phyloP scores from a whole-genome alignment of 2,329 filamentous ascomycete genomes.

The Gnomoniopsis smithogilvyi region DNA sequence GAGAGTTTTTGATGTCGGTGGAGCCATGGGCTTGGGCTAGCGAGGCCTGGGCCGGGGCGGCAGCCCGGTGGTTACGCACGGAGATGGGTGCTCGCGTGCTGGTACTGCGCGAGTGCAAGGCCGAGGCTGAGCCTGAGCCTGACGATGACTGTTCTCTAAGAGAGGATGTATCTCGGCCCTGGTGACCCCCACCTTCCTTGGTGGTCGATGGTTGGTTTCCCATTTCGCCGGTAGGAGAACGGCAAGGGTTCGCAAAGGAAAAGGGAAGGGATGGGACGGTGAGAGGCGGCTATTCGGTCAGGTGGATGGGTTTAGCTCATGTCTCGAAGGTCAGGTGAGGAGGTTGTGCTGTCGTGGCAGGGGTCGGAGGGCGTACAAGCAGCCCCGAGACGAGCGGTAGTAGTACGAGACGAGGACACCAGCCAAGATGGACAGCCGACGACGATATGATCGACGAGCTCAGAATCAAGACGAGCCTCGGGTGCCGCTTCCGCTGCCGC shows the following conservation, averaged over 20 bases:
- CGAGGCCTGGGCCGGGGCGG: slow-evolving; percentile 60
- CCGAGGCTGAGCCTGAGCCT: slow-evolving; percentile 23
- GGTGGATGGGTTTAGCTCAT: slow-evolving; percentile 8
- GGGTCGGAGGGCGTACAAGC: not conserved
- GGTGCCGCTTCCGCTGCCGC: not conserved
- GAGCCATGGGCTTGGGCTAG: slow-evolving; percentile 59
- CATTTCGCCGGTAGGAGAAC: slow-evolving; percentile 30
- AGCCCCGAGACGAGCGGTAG: not conserved
- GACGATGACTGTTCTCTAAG: slow-evolving; percentile 28
- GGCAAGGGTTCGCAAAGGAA: not conserved
- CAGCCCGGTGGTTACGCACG: slow-evolving; percentile 53
- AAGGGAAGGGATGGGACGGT: not conserved
- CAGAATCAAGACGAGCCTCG: not conserved
- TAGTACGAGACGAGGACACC: not conserved
- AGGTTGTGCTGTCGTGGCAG: not conserved
- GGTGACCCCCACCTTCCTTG: slow-evolving; percentile 22
- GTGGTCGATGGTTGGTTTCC: slow-evolving; percentile 42
- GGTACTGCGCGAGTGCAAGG: slow-evolving; percentile 35
- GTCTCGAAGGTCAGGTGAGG: slow-evolving; percentile 11
- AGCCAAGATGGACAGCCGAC: not conserved
- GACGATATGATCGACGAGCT: not conserved
- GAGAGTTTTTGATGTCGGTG: slow-evolving; percentile 43
- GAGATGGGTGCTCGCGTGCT: slow-evolving; percentile 48
- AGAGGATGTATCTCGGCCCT: slow-evolving; percentile 24
- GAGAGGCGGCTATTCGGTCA: slow-evolving; percentile 4